Percentiles rank a stretch among this genome's conserved stretches.
Evolutionary conservation across 441 rosid genomes (phyloP).

Genomic region (Oxalis stricta): DNA sequence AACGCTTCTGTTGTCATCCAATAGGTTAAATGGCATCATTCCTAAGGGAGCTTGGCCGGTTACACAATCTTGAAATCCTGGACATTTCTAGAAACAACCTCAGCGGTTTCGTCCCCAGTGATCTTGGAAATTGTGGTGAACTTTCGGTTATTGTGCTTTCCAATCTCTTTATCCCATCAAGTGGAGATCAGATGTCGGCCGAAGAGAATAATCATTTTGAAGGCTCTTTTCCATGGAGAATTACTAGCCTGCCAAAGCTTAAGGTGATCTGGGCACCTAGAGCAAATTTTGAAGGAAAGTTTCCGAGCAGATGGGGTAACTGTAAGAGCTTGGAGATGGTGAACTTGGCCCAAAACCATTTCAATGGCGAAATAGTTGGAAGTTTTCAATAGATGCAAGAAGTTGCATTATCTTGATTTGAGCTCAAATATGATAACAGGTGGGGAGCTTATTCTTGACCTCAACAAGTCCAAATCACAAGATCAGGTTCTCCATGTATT

Average conservation of each 20-base stretch:
- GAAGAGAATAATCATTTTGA: slow-evolving; percentile 26
- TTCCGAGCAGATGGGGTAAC: slow-evolving; percentile 32
- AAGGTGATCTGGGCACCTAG: slow-evolving; percentile 43
- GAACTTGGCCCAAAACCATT: slow-evolving; percentile 36
- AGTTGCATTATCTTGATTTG: slow-evolving; percentile 39
- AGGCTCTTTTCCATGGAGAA: slow-evolving; percentile 29
- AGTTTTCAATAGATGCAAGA: slow-evolving; percentile 29
- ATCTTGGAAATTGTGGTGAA: slow-evolving; percentile 38
- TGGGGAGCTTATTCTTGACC: slow-evolving; percentile 30
- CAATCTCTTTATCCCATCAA: slow-evolving; percentile 17
- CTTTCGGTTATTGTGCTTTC: slow-evolving; percentile 48
- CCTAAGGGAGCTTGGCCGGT: slow-evolving; percentile 37
- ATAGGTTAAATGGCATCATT: slow-evolving; percentile 40
- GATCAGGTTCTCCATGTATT: slow-evolving; percentile 34
- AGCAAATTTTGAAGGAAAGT: slow-evolving; percentile 30
- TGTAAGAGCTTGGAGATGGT: slow-evolving; percentile 40
- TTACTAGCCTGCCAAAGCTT: slow-evolving; percentile 32
- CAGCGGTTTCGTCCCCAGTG: slow-evolving; percentile 32
- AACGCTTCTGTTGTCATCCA: slow-evolving; percentile 38
- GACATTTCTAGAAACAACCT: slow-evolving; percentile 49
- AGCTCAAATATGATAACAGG: slow-evolving; percentile 42
- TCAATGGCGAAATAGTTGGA: slow-evolving; percentile 27
- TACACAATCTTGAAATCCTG: slow-evolving; percentile 39
- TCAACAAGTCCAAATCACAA: slow-evolving; percentile 35
- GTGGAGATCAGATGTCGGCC: neutral